phyloP scores from a whole-genome alignment of 164 flowering plant genomes.

The Annona cherimola region DNA sequence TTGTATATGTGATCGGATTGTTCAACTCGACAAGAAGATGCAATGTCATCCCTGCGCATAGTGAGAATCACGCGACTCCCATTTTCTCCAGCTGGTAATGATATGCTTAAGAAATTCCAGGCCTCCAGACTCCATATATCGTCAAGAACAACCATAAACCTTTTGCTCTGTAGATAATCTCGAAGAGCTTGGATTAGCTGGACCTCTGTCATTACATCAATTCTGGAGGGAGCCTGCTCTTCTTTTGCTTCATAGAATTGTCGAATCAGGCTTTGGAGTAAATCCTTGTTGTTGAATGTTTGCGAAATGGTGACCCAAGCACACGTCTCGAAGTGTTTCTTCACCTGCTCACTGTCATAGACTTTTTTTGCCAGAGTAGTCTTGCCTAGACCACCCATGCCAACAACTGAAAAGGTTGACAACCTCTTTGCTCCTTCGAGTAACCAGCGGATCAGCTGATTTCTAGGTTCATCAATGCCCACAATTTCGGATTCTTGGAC shows the following conservation, averaged over 20 bases:
- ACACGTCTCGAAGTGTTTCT: constrained; percentile 9
- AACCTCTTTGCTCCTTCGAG: constrained; percentile 12
- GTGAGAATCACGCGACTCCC: constrained; percentile 37
- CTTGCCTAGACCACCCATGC: constrained; percentile 23
- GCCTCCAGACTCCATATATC: constrained; percentile 30
- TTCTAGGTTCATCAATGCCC: background rate
- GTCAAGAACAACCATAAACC: constrained; percentile 31
- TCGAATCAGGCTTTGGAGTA: constrained; percentile 4
- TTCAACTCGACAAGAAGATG: background rate
- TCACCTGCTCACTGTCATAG: constrained; percentile 5
- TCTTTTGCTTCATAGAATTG: background rate
- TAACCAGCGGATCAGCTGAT: constrained; percentile 9
- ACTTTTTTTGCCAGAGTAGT: constrained; percentile 16
- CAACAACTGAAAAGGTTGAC: background rate
- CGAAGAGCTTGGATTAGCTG: constrained; percentile 17
- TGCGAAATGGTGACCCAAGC: constrained; percentile 19
- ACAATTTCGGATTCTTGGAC: background rate
- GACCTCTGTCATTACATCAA: constrained; percentile 16
- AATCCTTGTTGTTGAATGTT: background rate
- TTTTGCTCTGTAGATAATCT: background rate
- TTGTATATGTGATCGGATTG: background rate
- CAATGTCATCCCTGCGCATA: constrained; percentile 16
- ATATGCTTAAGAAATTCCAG: constrained; percentile 21
- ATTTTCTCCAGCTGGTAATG: constrained; percentile 21
- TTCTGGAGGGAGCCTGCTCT: too few species aligned